These are phyloP conservation scores for Pseudofabraea citricarpa DNA, from an alignment of 2,329 filamentous ascomycete species.

Conservation along the genomic window DNA sequence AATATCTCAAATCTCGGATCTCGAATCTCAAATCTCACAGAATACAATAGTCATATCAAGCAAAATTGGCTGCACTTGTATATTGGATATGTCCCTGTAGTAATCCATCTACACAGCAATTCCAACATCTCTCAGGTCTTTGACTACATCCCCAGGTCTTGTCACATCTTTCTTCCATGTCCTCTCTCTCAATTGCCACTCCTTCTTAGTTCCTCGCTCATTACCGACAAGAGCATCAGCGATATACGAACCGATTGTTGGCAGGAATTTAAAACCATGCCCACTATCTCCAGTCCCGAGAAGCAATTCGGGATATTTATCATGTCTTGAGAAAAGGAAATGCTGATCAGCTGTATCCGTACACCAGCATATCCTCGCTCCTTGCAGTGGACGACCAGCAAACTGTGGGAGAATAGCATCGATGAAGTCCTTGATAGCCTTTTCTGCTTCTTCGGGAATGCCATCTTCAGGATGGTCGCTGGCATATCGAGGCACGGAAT, in stretches of 20 bases:
- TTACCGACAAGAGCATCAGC: slow-evolving; percentile 7
- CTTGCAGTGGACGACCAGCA: slow-evolving; percentile 41
- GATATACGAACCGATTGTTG: slow-evolving; percentile 30
- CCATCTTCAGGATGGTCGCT: slow-evolving; percentile 27
- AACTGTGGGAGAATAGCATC: slow-evolving; percentile 40
- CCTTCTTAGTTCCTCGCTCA: slow-evolving; percentile 4
- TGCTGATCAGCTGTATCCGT: slow-evolving; percentile 40
- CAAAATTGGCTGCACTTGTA: too few species aligned
- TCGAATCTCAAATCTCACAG: too few species aligned
- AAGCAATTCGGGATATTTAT: slow-evolving; percentile 27
- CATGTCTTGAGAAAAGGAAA: slow-evolving; percentile 3
- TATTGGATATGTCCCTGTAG: too few species aligned
- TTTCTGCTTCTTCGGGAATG: slow-evolving; percentile 42
- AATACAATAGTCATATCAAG: too few species aligned
- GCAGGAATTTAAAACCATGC: slow-evolving; percentile 40
- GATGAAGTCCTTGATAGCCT: slow-evolving; percentile 38
- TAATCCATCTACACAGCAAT: slow-evolving; percentile 1
- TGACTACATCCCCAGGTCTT: slow-evolving; percentile 9
- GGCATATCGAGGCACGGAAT: slow-evolving; percentile 33
- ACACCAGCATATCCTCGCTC: slow-evolving; percentile 47
- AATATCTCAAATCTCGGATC: too few species aligned
- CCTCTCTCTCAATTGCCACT: slow-evolving; percentile 6
- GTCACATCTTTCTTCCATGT: slow-evolving; percentile 6
- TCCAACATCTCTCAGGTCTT: slow-evolving; percentile 9
- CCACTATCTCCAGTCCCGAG: slow-evolving; percentile 38